Conservation (phyloP, 1,284 basidiomycete genomes). For the Leccinum cinnamomeum region DNA sequence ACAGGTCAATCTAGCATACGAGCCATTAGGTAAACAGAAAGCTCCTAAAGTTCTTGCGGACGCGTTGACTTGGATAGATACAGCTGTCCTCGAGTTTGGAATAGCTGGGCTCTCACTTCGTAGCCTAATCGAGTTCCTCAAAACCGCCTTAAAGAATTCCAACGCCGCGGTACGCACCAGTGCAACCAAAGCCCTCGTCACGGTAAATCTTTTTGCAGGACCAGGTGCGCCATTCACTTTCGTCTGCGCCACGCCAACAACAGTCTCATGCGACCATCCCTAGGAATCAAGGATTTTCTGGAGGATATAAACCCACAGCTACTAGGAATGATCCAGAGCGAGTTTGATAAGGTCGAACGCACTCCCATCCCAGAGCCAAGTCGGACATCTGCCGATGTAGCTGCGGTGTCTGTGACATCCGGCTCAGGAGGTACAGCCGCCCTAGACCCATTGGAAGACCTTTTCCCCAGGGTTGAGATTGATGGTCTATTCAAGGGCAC, state of each 20-base stretch:
- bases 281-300: slow-evolving; percentile 88
- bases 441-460: slow-evolving; percentile 83
- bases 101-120: slow-evolving; percentile 84
- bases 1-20: slow-evolving; percentile 65
- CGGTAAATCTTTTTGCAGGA: slow-evolving; percentile 90
- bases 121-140: slow-evolving; percentile 88
- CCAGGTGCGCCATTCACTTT: slow-evolving; percentile 56
- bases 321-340: slow-evolving; percentile 85
- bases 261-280: slow-evolving; percentile 3
- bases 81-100: slow-evolving; percentile 90
- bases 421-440: slow-evolving; percentile 42
- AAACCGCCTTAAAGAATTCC: slow-evolving; percentile 86
- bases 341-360: slow-evolving; percentile 94
- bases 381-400: slow-evolving; percentile 74
- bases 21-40: slow-evolving; percentile 90
- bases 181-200: slow-evolving; percentile 94
- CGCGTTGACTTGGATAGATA: slow-evolving; percentile 87
- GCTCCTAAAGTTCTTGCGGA: slow-evolving; percentile 98
- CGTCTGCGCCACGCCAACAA: not conserved
- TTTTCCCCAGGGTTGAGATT: slow-evolving; percentile 94
- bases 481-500: slow-evolving; percentile 88
- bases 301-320: slow-evolving; percentile 96
- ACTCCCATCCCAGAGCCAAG: slow-evolving; percentile 79
- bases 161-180: slow-evolving; percentile 93
- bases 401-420: slow-evolving; percentile 44